Conservation (phyloP, 768 basidiomycete species). For the Lentinus tigrinus region DNA sequence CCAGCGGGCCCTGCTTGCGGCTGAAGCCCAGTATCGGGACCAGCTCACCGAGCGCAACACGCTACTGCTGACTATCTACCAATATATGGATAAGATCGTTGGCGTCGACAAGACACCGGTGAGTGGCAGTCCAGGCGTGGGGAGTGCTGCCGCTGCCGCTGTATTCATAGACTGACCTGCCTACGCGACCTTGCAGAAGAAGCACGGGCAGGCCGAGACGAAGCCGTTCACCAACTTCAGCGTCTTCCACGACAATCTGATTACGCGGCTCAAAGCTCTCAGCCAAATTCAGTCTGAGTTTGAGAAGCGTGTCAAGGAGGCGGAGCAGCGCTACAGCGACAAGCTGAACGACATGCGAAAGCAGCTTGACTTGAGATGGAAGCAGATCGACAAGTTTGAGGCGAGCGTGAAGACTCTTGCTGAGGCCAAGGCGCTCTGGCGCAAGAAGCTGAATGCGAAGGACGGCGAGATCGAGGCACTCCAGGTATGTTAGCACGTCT, state of each 20-base stretch:
- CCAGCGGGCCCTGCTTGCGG: constrained; percentile 64
- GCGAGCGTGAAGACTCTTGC: constrained; percentile 76
- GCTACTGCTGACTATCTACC: constrained; percentile 86
- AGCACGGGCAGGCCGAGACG: constrained; percentile 72
- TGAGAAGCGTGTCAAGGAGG: constrained; percentile 80
- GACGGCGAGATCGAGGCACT: constrained; percentile 88
- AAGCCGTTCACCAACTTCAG: constrained; percentile 93
- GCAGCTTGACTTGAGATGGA: constrained; percentile 86
- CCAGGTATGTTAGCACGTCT: constrained; percentile 47
- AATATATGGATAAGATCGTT: constrained; percentile 92
- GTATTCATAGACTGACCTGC: neutral
- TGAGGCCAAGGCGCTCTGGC: constrained; percentile 81
- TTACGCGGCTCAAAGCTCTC: constrained; percentile 81
- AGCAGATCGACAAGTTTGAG: constrained; percentile 82
- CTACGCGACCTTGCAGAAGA: constrained; percentile 53
- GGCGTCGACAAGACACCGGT: constrained; percentile 87
- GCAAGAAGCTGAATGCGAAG: constrained; percentile 75
- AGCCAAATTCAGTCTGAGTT: constrained; percentile 84
- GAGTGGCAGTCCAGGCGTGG: too few relatives aligned
- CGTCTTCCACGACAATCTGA: constrained; percentile 93
- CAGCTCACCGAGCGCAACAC: constrained; percentile 94
- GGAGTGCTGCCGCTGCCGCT: too few relatives aligned
- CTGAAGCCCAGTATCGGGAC: constrained; percentile 83
- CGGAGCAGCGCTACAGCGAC: constrained; percentile 70
- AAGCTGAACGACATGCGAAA: constrained; percentile 78